Conservation (phyloP, 768 basidiomycete genomes). For the Agaricus subrufescens region DNA sequence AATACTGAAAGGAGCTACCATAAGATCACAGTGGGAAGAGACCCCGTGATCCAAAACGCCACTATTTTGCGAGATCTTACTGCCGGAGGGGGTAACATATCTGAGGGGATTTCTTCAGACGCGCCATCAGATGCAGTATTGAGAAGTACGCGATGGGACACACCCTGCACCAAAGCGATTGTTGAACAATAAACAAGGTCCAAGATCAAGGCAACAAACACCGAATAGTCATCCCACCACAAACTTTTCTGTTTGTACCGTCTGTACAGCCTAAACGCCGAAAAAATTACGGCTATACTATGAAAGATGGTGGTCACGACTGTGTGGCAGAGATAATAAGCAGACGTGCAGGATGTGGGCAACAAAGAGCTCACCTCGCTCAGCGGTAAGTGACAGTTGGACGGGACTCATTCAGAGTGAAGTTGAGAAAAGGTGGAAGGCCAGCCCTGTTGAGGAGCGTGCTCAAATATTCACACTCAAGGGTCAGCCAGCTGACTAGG, state of each 20-base stretch:
- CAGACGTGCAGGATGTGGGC: too few species aligned
- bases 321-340: background rate
- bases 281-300: background rate
- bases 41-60: constrained; percentile 1
- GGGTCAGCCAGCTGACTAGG: too few species aligned
- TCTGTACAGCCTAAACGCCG: constrained; percentile 1
- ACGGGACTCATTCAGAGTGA: too few species aligned
- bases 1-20: background rate
- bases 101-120: too few species aligned
- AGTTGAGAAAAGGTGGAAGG: too few species aligned
- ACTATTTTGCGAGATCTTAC: background rate
- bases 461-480: too few species aligned
- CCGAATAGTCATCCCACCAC: constrained; percentile 9
- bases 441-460: too few species aligned
- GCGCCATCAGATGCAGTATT: too few species aligned
- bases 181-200: background rate
- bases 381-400: too few species aligned
- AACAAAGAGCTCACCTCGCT: too few species aligned
- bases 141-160: background rate
- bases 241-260: background rate
- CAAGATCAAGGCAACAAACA: background rate
- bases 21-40: constrained; percentile 2
- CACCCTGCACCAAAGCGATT: background rate
- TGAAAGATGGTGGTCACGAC: background rate
- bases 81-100: background rate